Evolutionary conservation across 345 rosid species (phyloP).

Genomic region (Populus davidiana): DNA sequence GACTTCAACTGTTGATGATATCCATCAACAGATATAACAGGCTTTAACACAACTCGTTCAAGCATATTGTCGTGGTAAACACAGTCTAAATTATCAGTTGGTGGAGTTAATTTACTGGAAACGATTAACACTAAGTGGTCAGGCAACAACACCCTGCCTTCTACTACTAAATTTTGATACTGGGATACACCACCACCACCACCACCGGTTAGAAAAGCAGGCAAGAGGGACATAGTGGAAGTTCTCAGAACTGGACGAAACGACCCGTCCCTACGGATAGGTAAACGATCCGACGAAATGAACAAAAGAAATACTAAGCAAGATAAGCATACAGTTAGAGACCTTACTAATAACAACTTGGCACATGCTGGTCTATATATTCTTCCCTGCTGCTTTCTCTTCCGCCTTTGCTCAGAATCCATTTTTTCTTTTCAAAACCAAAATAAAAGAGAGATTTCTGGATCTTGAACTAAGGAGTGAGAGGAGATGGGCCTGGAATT

Average conservation of each 20-base stretch:
- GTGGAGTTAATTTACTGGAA: slow-evolving; percentile 27
- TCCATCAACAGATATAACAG: slow-evolving; percentile 54
- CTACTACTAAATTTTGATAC: slow-evolving; percentile 37
- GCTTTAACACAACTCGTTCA: slow-evolving; percentile 21
- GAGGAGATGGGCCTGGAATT: not conserved
- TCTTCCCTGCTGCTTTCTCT: slow-evolving; percentile 59
- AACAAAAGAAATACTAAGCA: slow-evolving; percentile 62
- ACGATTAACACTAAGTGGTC: slow-evolving; percentile 72
- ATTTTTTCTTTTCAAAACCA: slow-evolving; percentile 13
- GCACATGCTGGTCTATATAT: slow-evolving; percentile 31
- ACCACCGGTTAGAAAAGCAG: slow-evolving; percentile 34
- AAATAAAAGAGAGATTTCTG: not conserved
- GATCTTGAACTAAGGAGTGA: not conserved
- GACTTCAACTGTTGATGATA: slow-evolving; percentile 51
- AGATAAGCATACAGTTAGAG: slow-evolving; percentile 45
- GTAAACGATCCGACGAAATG: slow-evolving; percentile 56
- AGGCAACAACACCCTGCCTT: slow-evolving; percentile 70
- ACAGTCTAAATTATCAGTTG: slow-evolving; percentile 45
- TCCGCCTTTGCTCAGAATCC: slow-evolving; percentile 81
- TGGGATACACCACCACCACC: slow-evolving; percentile 21
- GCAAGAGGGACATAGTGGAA: slow-evolving; percentile 48
- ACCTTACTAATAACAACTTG: slow-evolving; percentile 52
- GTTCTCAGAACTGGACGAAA: slow-evolving; percentile 60
- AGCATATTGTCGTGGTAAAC: slow-evolving; percentile 37
- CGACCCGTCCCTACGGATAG: slow-evolving; percentile 39